Percentiles rank a stretch among this genome's conserved stretches.
phyloP scores from a whole-genome alignment of 352 stramenopile genomes.

The Pythium pyrilobum region DNA sequence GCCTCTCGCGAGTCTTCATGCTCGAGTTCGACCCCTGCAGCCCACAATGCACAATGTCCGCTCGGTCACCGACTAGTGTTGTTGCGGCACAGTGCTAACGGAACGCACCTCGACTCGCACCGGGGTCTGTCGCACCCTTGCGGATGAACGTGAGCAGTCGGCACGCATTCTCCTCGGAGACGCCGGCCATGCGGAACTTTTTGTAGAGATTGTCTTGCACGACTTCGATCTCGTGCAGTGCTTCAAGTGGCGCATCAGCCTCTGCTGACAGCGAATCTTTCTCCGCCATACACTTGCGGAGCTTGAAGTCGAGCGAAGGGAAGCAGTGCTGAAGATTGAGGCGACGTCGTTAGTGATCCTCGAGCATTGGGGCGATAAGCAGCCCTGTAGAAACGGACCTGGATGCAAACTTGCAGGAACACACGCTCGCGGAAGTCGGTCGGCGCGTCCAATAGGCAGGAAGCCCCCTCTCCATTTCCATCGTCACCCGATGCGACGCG shows the following conservation, averaged over 20 bases:
- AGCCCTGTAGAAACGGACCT: constrained; percentile 26
- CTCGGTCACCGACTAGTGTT: no score
- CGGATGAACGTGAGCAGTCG: constrained; percentile 52
- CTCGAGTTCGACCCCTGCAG: constrained; percentile 40
- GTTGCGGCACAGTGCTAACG: neutral
- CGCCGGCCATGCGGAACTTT: constrained; percentile 51
- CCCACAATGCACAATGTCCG: no score
- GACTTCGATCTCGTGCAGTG: constrained; percentile 40
- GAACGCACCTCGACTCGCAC: constrained; percentile 29
- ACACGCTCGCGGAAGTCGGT: constrained; percentile 50
- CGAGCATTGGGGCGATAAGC: no score
- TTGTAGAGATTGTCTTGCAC: constrained; percentile 61
- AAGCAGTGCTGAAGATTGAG: constrained; percentile 41
- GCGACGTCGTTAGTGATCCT: neutral
- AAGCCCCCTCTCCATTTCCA: neutral
- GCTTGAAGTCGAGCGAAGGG: constrained; percentile 58
- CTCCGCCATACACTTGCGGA: constrained; percentile 19
- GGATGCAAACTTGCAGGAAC: constrained; percentile 68
- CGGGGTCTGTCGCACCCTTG: constrained; percentile 32
- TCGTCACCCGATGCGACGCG: neutral
- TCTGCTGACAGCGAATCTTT: neutral
- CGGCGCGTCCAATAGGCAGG: constrained; percentile 28
- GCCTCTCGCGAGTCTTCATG: constrained; percentile 63
- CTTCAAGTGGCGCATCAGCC: neutral
- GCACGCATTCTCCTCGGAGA: constrained; percentile 43